Conservation (phyloP, 2,329 filamentous ascomycete species). For the Fusarium poae region DNA sequence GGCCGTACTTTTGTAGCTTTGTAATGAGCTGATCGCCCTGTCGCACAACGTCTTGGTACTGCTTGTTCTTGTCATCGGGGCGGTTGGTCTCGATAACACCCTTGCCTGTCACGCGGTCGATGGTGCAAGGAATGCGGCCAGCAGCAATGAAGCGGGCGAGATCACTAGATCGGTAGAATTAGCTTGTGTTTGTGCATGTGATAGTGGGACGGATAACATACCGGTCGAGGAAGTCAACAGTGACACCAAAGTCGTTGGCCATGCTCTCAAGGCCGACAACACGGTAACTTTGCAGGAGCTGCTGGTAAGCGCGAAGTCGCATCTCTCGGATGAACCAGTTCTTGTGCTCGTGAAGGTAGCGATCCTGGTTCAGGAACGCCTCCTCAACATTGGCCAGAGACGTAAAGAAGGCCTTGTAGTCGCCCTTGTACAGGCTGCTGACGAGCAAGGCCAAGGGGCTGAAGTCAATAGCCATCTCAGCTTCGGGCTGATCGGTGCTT, state of each 20-base stretch:
- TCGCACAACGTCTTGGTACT: constrained; percentile 97
- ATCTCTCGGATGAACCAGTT: constrained; percentile 99
- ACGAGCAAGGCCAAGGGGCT: constrained; percentile 88
- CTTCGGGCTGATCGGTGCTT: constrained; percentile 78
- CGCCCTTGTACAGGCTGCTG: constrained; percentile 90
- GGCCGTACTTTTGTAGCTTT: constrained; percentile 99
- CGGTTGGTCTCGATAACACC: constrained; percentile 98
- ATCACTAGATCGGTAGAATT: constrained; percentile 69
- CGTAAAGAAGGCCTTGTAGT: constrained; percentile 94
- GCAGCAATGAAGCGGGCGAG: constrained; percentile 97
- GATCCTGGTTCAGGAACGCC: constrained; percentile 92
- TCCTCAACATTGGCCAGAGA: constrained; percentile 92
- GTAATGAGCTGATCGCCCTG: constrained; percentile 98
- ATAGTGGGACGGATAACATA: constrained; percentile 60
- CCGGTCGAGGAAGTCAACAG: constrained; percentile 95
- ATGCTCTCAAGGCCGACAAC: constrained; percentile 97
- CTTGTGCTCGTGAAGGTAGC: constrained; percentile 95
- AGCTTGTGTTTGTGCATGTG: neutral
- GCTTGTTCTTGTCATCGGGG: constrained; percentile 99
- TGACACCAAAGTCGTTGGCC: constrained; percentile 96
- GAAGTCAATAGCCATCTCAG: constrained; percentile 89
- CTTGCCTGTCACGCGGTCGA: constrained; percentile 95
- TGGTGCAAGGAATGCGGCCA: constrained; percentile 94
- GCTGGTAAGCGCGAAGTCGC: constrained; percentile 95
- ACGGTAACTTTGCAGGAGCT: constrained; percentile 96